Evolutionary conservation across 116 monocot species (phyloP), one percentile per base, ranked within the genome.

Genomic region (Iris pallida): DNA sequence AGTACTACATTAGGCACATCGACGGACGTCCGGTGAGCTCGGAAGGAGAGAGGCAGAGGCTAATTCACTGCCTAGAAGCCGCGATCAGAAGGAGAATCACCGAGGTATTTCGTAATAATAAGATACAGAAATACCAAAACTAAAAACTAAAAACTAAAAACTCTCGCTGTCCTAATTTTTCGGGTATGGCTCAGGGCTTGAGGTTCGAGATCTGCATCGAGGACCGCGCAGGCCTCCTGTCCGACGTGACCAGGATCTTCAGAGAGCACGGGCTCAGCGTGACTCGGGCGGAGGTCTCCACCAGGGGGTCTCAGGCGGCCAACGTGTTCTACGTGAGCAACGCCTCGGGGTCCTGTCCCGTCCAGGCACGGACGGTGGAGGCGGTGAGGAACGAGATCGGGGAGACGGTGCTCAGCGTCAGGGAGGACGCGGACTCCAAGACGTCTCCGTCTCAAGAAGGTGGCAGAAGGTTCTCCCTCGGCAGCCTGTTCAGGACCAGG

Each of bases 1-100:
- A 94, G 63, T 94, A 87, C 69, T 94, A 76, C 83, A 94, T 94
- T 20, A 77, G 82, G 30, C 86, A 87, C 63, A 59, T 87, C 18
- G 89, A 87, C 60, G 93, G 90, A 45, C 56, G 47, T 17, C 80
- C 89, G 0, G 78, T 85, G 20, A 87, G 79, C 68, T 94, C 82
- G 0, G 86, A 85, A 76, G 86, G 78, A 4, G 93, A 93, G 63
- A 73, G 80, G 57, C 86, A 78, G 48, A 67, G 93, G 10, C 20
- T 93, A 60, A 70, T 74, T 42, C 73, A 71, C 52, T 89, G 93
- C 74, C 63, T 93, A 42, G 89, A 93, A 73, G 93, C 89, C 17
- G 93, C 93, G 30, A 85, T 93, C 63, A 74, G 70, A 45, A 70
- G 86, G 44, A 66, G 93, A 48, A 81, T 57, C 45, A 79, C 79